Evolutionary conservation across 2,329 filamentous ascomycete species (phyloP).

Genomic region (Uncinocarpus reesii): DNA sequence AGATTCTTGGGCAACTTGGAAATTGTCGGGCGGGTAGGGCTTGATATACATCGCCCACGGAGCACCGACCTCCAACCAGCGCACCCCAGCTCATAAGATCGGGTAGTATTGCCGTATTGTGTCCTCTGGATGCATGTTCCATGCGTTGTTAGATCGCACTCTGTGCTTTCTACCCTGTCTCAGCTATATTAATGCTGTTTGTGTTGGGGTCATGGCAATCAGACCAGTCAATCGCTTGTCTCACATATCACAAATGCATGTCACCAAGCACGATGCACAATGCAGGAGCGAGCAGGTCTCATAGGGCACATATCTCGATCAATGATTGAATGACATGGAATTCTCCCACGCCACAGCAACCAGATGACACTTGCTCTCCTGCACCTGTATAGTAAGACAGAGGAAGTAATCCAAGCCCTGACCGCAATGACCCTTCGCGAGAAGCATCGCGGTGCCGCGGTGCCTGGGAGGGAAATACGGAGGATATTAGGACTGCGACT

Average conservation of each 20-base stretch:
- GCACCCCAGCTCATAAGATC: constrained; percentile 4
- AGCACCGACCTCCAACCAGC: no score
- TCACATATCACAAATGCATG: constrained; percentile 9
- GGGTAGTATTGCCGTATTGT: constrained; percentile 2
- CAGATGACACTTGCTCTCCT: neutral
- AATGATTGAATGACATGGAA: neutral
- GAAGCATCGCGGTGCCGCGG: no score
- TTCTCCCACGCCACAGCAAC: neutral
- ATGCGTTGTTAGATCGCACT: neutral
- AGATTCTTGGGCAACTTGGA: neutral
- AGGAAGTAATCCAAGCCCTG: neutral
- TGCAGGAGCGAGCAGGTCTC: neutral
- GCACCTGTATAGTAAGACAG: neutral
- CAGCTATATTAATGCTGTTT: neutral
- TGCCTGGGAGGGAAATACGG: no score
- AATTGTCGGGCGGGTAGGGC: neutral
- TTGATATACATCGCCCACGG: no score
- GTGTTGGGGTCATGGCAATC: neutral
- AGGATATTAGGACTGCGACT: no score
- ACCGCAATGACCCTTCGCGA: no score
- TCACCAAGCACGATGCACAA: constrained; percentile 1
- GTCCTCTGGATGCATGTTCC: neutral
- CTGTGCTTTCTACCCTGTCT: neutral
- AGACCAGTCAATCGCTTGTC: neutral
- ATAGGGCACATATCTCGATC: constrained; percentile 2